These are phyloP conservation scores for Podochytrium sp. DNA, from an alignment of 192 early-diverging fungal species.

Conservation along the genomic window DNA sequence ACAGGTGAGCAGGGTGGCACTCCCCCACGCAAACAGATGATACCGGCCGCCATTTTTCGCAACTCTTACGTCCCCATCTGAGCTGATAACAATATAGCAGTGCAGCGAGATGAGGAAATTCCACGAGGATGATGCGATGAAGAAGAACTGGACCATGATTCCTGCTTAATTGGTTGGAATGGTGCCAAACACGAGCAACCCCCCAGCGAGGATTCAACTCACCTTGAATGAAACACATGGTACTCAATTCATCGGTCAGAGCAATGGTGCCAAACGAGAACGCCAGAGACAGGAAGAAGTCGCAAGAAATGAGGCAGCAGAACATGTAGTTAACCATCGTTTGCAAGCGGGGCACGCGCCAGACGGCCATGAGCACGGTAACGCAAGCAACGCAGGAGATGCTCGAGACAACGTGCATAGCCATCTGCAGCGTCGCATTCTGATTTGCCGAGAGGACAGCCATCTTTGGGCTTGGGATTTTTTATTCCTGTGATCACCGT, in stretches of 20 bases:
- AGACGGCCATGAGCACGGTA: background rate
- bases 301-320: background rate
- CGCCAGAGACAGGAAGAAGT: background rate
- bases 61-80: background rate
- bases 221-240: conserved; percentile 8
- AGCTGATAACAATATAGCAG: background rate
- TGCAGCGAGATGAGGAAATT: background rate
- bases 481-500: too few species aligned
- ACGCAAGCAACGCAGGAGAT: conserved; percentile 10
- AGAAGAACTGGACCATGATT: background rate
- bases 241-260: background rate
- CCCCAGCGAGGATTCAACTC: background rate
- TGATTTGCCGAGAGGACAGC: background rate
- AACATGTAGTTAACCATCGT: conserved; percentile 6
- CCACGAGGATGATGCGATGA: background rate
- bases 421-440: background rate
- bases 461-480: too few species aligned
- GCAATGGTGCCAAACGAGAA: background rate
- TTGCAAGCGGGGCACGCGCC: background rate
- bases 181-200: background rate
- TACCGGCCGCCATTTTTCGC: background rate
- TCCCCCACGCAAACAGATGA: background rate
- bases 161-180: background rate
- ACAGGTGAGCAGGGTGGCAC: background rate
- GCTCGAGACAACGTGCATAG: background rate